Base-by-base conservation (phyloP, 163 green algal species). In the Volvox carteri region DNA sequence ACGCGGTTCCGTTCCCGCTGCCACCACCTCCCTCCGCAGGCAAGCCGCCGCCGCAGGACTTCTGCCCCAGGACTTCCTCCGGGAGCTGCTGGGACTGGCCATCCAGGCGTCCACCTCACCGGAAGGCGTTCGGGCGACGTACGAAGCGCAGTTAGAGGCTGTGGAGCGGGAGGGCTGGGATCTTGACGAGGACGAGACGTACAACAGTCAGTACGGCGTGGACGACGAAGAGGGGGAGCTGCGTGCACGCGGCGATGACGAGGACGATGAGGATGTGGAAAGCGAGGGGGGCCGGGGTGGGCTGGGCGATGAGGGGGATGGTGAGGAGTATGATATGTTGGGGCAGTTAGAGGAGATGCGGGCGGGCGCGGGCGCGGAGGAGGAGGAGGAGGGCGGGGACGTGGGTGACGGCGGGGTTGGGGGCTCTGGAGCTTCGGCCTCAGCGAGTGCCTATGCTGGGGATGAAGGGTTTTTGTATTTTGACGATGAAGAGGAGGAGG, bases 341-440 rank as follows among this genome's bases (percentile, higher is more conserved):
- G 81, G 81, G 65, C 65, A 87, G 67, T 52, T 87, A 65, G 81
- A 87, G 67, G 65, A 79, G 33, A 28, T 87, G 65, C 81, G 80
- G 14, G 62, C 8, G 6, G 65, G 21, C 8, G 65, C 37, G 23
- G 65, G 62, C 7, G 39, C 14, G 41, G 42, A 5, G 25, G 78
- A 62, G 79, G 60, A 86, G 30, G 80, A 46, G 33, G 65, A 79
- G 46, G 81, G 54, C 21, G 67, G 78, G n/a, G 80, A 30, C 30
- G 65, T 37, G 2, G 79, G 39, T 4, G 30, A 1, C 1, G 74
- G n/a, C 28, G 39, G 39, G 21, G 37, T 21, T 37, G 28, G 23
- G 56, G 39, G 58, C 35, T 5, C 5, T 2, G 75, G 50, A 70
- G 46, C 18, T 46, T 50, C 56, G 86, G 81, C 74, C 65, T 78